Percentiles rank a stretch among this genome's conserved stretches.
Evolutionary conservation across 2,329 filamentous ascomycete species (phyloP).

Genomic region (Alternaria metachromatica): DNA sequence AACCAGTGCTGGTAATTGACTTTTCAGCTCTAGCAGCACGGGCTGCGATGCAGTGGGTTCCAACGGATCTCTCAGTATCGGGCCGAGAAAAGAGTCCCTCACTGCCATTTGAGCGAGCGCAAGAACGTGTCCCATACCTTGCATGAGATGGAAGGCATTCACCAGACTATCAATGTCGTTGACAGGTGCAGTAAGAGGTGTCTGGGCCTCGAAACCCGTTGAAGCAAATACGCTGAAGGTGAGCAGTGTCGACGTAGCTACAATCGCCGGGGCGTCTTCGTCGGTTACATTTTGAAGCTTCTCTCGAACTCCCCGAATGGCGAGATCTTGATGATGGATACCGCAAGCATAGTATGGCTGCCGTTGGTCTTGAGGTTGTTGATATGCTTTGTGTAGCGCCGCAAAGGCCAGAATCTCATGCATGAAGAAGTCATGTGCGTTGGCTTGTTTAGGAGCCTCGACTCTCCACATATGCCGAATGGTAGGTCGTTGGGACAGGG

Average conservation of each 20-base stretch:
- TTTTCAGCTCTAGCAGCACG: slow-evolving; percentile 31
- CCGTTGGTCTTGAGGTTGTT: slow-evolving; percentile 30
- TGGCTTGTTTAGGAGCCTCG: slow-evolving; percentile 44
- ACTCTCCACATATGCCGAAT: slow-evolving; percentile 43
- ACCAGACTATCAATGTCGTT: slow-evolving; percentile 40
- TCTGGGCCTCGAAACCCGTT: slow-evolving; percentile 31
- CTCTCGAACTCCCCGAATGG: slow-evolving; percentile 41
- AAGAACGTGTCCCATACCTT: slow-evolving; percentile 44
- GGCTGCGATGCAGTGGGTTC: slow-evolving; percentile 36
- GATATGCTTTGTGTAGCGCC: slow-evolving; percentile 47
- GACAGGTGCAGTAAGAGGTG: slow-evolving; percentile 9
- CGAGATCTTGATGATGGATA: slow-evolving; percentile 47
- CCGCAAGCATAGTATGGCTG: slow-evolving; percentile 42
- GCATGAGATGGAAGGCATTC: slow-evolving; percentile 45
- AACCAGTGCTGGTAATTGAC: slow-evolving; percentile 27
- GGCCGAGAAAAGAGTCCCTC: slow-evolving; percentile 30
- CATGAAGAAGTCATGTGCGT: slow-evolving; percentile 47
- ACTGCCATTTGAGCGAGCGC: slow-evolving; percentile 26
- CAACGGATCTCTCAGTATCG: slow-evolving; percentile 26
- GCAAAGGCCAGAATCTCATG: slow-evolving; percentile 52
- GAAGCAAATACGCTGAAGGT: slow-evolving; percentile 42
- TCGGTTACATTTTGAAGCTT: slow-evolving; percentile 36
- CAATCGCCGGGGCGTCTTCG: slow-evolving; percentile 40
- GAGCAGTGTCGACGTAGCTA: slow-evolving; percentile 41
- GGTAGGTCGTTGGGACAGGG: slow-evolving; percentile 34